phyloP scores from a whole-genome alignment of 2,329 filamentous ascomycete species.

The Penicillium occitanis region DNA sequence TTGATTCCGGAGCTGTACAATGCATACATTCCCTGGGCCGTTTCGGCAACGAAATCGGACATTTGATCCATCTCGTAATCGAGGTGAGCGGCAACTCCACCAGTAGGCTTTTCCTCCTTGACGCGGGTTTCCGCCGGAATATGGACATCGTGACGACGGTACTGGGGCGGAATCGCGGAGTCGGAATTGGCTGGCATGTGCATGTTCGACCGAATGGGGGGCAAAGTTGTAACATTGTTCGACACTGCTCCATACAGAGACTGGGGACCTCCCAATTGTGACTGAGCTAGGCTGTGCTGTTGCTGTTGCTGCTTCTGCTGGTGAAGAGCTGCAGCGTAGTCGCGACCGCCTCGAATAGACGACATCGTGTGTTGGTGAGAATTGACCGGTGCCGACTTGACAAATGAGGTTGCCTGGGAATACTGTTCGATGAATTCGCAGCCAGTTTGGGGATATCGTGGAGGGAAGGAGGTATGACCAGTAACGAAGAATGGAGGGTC shows the following conservation, averaged over 20 bases:
- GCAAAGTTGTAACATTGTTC: conserved; percentile 36
- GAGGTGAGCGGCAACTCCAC: conserved; percentile 88
- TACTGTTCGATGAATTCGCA: conserved; percentile 50
- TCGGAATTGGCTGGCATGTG: conserved; percentile 43
- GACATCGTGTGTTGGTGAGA: conserved; percentile 33
- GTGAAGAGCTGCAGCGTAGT: conserved; percentile 29
- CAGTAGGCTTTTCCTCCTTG: conserved; percentile 68
- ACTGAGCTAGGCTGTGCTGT: conserved; percentile 27
- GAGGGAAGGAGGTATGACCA: conserved; percentile 41
- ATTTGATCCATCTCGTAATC: conserved; percentile 97
- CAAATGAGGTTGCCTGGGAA: conserved; percentile 44
- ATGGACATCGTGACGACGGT: conserved; percentile 43
- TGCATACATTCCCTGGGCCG: conserved; percentile 72
- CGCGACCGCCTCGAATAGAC: conserved; percentile 35
- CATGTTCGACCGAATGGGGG: conserved; percentile 43
- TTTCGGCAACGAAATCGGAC: conserved; percentile 92
- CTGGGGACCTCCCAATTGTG: conserved; percentile 28
- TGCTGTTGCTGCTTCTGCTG: conserved; percentile 22
- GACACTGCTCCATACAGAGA: conserved; percentile 38
- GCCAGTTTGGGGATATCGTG: conserved; percentile 45
- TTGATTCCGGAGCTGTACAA: conserved; percentile 56
- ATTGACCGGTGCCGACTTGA: conserved; percentile 38
- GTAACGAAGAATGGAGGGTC: conserved; percentile 42
- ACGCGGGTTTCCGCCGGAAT: conserved; percentile 38
- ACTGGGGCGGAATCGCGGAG: conserved; percentile 42